Percentiles rank a stretch among this genome's conserved stretches.
These are phyloP conservation scores for Quaeritorhiza haematococci DNA, from an alignment of 371 early-diverging fungal genomes.

Conservation along the genomic window DNA sequence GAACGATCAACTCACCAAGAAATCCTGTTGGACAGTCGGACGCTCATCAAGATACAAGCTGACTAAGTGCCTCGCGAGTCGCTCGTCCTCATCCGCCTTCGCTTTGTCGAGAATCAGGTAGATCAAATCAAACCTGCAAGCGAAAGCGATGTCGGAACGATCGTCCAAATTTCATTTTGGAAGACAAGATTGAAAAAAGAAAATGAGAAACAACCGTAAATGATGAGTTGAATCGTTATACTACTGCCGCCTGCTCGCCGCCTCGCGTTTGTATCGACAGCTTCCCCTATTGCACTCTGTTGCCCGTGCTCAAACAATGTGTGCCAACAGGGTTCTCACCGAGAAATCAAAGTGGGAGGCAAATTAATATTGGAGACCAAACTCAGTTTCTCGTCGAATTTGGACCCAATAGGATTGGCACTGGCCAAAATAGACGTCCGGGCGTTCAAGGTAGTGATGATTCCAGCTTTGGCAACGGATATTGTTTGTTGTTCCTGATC, in stretches of 20 bases:
- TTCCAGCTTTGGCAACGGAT: slow-evolving; percentile 99
- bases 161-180: background rate
- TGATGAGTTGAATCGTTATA: slow-evolving; percentile 1
- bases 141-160: slow-evolving; percentile 11
- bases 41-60: slow-evolving; percentile 76
- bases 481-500: slow-evolving; percentile 97
- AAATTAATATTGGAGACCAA: slow-evolving; percentile 96
- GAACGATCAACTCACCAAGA: slow-evolving; percentile 43
- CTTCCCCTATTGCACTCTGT: no score
- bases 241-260: no score
- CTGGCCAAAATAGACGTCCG: slow-evolving; percentile 97
- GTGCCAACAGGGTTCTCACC: slow-evolving; percentile 19
- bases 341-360: slow-evolving; percentile 93
- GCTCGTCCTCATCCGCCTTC: slow-evolving; percentile 80
- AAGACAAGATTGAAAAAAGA: background rate
- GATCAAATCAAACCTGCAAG: slow-evolving; percentile 86
- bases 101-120: slow-evolving; percentile 91
- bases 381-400: slow-evolving; percentile 82
- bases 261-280: no score
- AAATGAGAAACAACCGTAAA: background rate
- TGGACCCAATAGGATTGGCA: slow-evolving; percentile 96
- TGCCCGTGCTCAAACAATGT: background rate
- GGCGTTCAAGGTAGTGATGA: slow-evolving; percentile 98
- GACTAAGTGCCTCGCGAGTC: slow-evolving; percentile 83
- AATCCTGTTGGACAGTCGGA: slow-evolving; percentile 34